Base-by-base conservation (phyloP, 768 basidiomycete species). In the Flagelloscypha sp. region DNA sequence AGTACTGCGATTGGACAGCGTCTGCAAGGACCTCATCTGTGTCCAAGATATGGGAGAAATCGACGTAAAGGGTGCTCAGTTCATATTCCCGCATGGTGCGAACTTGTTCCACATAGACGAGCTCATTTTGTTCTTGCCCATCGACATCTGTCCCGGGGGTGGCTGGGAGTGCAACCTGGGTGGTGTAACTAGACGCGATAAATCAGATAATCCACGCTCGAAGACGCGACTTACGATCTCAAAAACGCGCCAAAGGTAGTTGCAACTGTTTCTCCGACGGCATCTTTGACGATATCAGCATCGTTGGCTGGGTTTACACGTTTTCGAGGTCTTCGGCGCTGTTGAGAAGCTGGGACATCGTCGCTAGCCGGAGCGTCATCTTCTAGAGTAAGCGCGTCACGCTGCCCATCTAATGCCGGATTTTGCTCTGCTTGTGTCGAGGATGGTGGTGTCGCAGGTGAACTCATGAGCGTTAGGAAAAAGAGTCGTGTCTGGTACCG, bases 61-160 rank as follows among this genome's bases (percentile, higher is more conserved):
- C 93, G 58, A 99, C 83, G 53, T 97, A 99, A 53, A 99, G 81
- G 0, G 94, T 98, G 7, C 89, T 88, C 35, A 95, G 70, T 53
- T 92, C 84, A 55, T 86, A 92, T 55, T 93, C 87, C 43, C 85
- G 82, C 89, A 99, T 90, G 25, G 79, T 84, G 56, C 86, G 83
- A 51, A 99, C 85, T 61, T 97, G 94, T 39, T 92, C 83, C 50
- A 97, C 66, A 55, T 98, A 97, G 39, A 85, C 70, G 33, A 79
- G 64, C 55, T 84, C 76, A 42, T 75, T 74, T 27, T 84, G 72
- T 3, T 74, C 70, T 5, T 73, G 73, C 2, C 68, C 55, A 33
- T 68, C 72, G 11, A 72, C 83, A 58, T 88, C 83, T 4, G 79
- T 79, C 17, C 70, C 84, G 21, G 84, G 90, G 12, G 88, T 92